Percentiles rank a stretch among this genome's conserved stretches.
phyloP scores from a whole-genome alignment of 495 filamentous ascomycete genomes.

The Penicillium manginii region DNA sequence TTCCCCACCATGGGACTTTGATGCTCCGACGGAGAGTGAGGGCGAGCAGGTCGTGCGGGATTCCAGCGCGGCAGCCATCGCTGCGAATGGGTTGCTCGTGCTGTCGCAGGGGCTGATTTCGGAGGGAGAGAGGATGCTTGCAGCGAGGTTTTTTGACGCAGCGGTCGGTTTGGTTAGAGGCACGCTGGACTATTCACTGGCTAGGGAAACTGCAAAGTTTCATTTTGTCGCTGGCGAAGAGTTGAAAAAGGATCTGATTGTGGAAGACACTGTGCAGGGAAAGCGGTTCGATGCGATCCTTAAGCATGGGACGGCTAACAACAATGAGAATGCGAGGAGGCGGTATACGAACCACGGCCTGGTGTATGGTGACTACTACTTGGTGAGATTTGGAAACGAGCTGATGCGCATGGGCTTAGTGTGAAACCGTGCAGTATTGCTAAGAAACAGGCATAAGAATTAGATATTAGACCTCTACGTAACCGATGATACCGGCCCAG shows the following conservation, averaged over 20 bases:
- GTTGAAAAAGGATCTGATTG: background rate
- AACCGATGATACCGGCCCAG: background rate
- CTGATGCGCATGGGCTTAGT: conserved; percentile 23
- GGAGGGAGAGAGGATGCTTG: conserved; percentile 4
- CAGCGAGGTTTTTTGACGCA: conserved; percentile 9
- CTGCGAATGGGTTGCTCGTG: conserved; percentile 45
- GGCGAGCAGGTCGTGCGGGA: conserved; percentile 31
- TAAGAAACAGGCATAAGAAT: background rate
- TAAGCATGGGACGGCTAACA: too few species aligned
- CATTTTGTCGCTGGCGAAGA: background rate
- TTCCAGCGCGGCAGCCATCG: conserved; percentile 46
- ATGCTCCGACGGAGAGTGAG: conserved; percentile 30
- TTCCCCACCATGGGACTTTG: conserved; percentile 50
- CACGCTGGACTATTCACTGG: conserved; percentile 9
- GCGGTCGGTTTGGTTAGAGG: conserved; percentile 6
- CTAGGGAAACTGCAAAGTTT: background rate
- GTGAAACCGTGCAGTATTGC: background rate
- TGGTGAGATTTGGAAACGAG: conserved; percentile 17
- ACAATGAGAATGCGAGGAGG: too few species aligned
- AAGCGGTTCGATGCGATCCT: too few species aligned
- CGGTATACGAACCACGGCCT: too few species aligned
- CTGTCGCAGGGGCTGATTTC: conserved; percentile 33
- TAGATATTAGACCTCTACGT: background rate
- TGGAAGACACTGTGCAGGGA: too few species aligned
- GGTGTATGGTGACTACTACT: too few species aligned